These are phyloP conservation scores for Rhodotorula graminis DNA, from an alignment of 768 basidiomycete species.

Conservation along the genomic window DNA sequence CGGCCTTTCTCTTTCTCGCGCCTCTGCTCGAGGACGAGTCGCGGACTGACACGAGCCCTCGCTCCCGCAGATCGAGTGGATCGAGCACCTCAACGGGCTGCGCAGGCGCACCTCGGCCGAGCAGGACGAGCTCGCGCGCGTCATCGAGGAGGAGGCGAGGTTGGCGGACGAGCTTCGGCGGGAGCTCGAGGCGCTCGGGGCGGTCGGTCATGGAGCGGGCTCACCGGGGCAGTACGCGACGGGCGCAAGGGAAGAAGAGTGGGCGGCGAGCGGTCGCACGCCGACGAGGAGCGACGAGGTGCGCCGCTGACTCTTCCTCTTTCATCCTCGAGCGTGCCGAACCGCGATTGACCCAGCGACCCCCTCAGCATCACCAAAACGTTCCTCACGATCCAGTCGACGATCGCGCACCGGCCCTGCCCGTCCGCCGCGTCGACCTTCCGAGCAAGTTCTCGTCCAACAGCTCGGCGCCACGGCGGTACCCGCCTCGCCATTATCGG, in stretches of 20 bases:
- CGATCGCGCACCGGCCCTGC: too few relatives aligned
- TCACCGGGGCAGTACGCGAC: too few relatives aligned
- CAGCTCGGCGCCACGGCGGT: background rate
- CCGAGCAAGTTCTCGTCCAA: constrained; percentile 6
- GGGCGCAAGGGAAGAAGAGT: too few relatives aligned
- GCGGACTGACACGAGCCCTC: too few relatives aligned
- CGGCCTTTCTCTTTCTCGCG: too few relatives aligned
- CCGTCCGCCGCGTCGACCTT: too few relatives aligned
- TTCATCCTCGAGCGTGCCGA: too few relatives aligned
- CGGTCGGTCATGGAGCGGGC: background rate
- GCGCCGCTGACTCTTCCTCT: too few relatives aligned
- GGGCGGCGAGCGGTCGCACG: too few relatives aligned
- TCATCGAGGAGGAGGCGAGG: background rate
- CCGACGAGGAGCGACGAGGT: background rate
- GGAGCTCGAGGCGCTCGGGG: background rate
- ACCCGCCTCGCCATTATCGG: background rate
- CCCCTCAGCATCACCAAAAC: too few relatives aligned
- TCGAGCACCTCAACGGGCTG: background rate
- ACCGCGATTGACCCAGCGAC: too few relatives aligned
- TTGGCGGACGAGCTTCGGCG: background rate
- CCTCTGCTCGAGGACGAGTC: background rate
- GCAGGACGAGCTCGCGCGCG: background rate
- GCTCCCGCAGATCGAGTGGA: background rate
- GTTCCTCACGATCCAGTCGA: too few relatives aligned
- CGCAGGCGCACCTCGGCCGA: background rate